Evolutionary conservation across 78 protist genomes (phyloP), one percentile per base, ranked within the genome.

Genomic region (Polysphondylium violaceum): DNA sequence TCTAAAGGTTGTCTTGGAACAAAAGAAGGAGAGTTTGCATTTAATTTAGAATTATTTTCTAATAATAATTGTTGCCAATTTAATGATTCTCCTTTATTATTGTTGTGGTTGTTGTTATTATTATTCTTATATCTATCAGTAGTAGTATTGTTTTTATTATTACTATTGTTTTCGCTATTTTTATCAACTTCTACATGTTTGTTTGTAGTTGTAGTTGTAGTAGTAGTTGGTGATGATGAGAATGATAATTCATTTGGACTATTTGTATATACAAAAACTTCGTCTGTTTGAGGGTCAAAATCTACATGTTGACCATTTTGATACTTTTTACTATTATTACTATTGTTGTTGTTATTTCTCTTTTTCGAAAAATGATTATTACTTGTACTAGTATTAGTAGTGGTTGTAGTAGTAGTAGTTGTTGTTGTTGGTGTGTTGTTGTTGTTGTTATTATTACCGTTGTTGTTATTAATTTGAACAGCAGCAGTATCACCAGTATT

Each of bases 61-160:
- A 21, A 76, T 44, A 35, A 55, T 31, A 58, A 63, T 69, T 83
- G 91, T 69, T 83, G 91, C 91, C 91, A 83, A 27, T 74, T 83
- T 60, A 83, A 36, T 27, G 44, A 23, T 9, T 1, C 59, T 33
- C 36, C 27, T 25, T 44, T 27, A 21, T 6, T 12, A 61, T 36
- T 53, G 58, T 23, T 68, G 35, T 35, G 38, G 72, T 21, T 55
- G 89, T 64, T 55, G 67, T 53, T 60, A 47, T 4, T 4, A 27
- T 35, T 56, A 21, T 65, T 65, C 73, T 38, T 44, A 65, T 38
- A n/a, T 65, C n/a, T n/a, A n/a, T n/a, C n/a, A n/a, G n/a, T n/a
- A n/a, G n/a, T n/a, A n/a, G n/a, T n/a, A n/a, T n/a, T n/a, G n/a
- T n/a, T n/a, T n/a, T n/a, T n/a, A n/a, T n/a, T n/a, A n/a, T n/a